Percentiles rank a stretch among this genome's conserved stretches.
Conservation (phyloP, 257 asterid species). For the Parsonsia alboflavescens region DNA sequence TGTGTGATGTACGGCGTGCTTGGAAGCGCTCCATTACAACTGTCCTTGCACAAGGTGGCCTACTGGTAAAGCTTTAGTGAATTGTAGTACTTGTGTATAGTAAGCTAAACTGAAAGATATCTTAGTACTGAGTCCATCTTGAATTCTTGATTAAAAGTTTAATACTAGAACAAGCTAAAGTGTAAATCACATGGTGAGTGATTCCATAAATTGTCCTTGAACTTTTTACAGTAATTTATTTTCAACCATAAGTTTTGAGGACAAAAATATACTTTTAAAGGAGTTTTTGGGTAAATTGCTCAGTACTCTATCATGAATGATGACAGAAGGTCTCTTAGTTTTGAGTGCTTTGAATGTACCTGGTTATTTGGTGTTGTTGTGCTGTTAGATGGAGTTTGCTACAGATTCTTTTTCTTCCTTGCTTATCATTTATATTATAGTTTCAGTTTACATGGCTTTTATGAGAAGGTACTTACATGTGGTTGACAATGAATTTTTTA, state of each 20-base stretch:
- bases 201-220: not conserved
- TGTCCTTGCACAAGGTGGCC: constrained; percentile 93
- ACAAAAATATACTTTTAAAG: too few relatives aligned
- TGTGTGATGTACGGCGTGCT: constrained; percentile 68
- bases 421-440: not conserved
- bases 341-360: not conserved
- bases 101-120: not conserved
- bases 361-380: not conserved
- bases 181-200: not conserved
- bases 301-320: not conserved
- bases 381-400: not conserved
- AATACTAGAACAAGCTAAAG: not conserved
- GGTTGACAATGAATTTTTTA: not conserved
- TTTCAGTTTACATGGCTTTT: not conserved
- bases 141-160: not conserved
- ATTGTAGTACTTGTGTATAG: not conserved
- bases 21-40: constrained; percentile 86
- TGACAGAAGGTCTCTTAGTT: not conserved
- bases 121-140: not conserved
- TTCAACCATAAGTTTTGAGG: too few relatives aligned
- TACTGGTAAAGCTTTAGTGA: constrained; percentile 52
- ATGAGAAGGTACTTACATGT: not conserved
- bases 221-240: not conserved
- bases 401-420: not conserved
- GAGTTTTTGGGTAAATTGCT: too few relatives aligned